Evolutionary conservation across 2,329 filamentous ascomycete species (phyloP), one percentile per base, ranked within the genome.

Genomic region (Ceratocystiopsis minuta): DNA sequence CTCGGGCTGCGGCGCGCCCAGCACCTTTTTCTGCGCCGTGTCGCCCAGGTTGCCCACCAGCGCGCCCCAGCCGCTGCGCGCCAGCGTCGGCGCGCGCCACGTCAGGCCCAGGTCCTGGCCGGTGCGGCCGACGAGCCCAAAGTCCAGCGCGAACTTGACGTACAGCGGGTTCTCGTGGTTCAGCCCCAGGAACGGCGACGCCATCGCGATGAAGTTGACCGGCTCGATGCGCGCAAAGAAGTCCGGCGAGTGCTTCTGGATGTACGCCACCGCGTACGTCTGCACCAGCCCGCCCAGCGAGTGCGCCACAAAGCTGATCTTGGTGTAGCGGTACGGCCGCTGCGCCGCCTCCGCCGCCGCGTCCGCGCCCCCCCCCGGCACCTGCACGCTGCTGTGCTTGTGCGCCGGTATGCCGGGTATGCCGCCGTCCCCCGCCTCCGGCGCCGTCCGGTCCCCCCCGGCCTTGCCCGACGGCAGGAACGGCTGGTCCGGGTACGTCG

Each of bases 111-210:
- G 68, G 61, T 98, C 90, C 58, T 96, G 85, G 9, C 90, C 90
- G 3, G 90, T 95, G 42, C 88, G 74, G n/a, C 90, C 90, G 14
- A 98, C 88, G 1, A 98, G 69, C 0, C 90, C 90, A 61, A 96
- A 93, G 56, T 98, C 90, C 4, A 98, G 66, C 0, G 90, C 90
- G 57, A 98, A 96, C 53, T 87, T 93, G 59, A 98, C 83, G 56
- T 98, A 98, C 43, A 96, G 68, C 0, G 90, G 90, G 52, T 98
- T 98, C 56, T 98, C 90, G 56, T 98, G 95, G 58, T 88, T 96
- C 34, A 96, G 64, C 0, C 88, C 88, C 1, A 96, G 63, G 50
- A 95, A 85, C 0, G 88, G 88, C 1, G 87, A 80, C 15, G 88
- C 87, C 50, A 96, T 64, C 24, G 81, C 70, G 49, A 96, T 80